Percentiles rank a stretch among this genome's conserved stretches.
Conservation (phyloP, 2,329 filamentous ascomycete species). For the Fusarium miscanthi region DNA sequence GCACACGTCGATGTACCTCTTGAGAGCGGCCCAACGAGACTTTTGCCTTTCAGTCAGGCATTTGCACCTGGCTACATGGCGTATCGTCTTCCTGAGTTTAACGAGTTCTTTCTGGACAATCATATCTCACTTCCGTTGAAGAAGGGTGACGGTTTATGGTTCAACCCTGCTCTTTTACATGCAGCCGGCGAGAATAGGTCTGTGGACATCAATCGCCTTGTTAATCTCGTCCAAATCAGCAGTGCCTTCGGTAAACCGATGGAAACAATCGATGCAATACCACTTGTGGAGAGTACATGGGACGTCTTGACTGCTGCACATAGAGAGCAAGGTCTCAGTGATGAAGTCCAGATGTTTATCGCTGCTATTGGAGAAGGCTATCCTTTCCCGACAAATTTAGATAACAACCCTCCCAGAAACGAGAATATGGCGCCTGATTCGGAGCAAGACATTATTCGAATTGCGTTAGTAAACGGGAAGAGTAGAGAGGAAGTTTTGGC, state of each 20-base stretch:
- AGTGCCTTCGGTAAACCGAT: conserved; percentile 72
- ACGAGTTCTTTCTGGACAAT: conserved; percentile 62
- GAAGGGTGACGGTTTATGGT: conserved; percentile 71
- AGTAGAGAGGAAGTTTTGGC: conserved; percentile 53
- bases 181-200: conserved; percentile 68
- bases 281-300: conserved; percentile 60
- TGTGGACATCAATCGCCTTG: conserved; percentile 61
- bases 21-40: conserved; percentile 67
- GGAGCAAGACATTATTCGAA: conserved; percentile 64
- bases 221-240: conserved; percentile 72
- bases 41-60: conserved; percentile 69
- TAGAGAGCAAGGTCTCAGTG: conserved; percentile 51
- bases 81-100: conserved; percentile 64
- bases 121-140: conserved; percentile 64
- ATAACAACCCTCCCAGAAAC: conserved; percentile 64
- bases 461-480: conserved; percentile 57
- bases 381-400: conserved; percentile 71
- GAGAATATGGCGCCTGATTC: conserved; percentile 70
- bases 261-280: conserved; percentile 67
- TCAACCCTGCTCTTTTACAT: conserved; percentile 72
- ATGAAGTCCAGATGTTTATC: conserved; percentile 59
- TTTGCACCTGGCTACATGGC: conserved; percentile 69
- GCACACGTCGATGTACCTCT: conserved; percentile 71
- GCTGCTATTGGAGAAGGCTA: conserved; percentile 67
- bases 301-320: conserved; percentile 50